Conservation (phyloP, 2,329 filamentous ascomycete genomes). For the Clonostachys solani region DNA sequence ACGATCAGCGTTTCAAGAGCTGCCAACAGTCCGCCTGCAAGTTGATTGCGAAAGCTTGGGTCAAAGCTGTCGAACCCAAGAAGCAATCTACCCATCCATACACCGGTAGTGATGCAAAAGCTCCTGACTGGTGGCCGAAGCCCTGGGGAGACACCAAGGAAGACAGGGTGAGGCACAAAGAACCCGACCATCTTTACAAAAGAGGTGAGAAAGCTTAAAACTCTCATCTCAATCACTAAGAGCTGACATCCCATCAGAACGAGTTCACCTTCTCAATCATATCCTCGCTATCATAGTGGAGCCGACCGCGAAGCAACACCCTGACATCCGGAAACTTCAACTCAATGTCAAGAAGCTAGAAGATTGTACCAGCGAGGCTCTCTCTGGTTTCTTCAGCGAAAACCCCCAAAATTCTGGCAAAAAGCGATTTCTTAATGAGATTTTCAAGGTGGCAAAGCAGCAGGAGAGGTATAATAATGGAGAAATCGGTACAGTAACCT, state of each 20-base stretch:
- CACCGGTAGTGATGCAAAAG: conserved; percentile 57
- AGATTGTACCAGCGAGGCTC: conserved; percentile 51
- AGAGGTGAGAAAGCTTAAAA: conserved; percentile 42
- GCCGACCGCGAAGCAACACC: conserved; percentile 43
- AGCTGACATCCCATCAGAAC: conserved; percentile 35
- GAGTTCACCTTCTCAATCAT: conserved; percentile 53
- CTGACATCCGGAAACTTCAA: conserved; percentile 45
- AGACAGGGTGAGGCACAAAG: conserved; percentile 60
- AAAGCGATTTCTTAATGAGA: conserved; percentile 50
- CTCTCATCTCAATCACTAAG: neutral
- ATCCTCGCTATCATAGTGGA: conserved; percentile 55
- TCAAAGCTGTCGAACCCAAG: conserved; percentile 71
- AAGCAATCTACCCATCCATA: conserved; percentile 75
- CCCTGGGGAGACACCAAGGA: conserved; percentile 44
- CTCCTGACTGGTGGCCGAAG: conserved; percentile 65
- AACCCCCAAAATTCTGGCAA: conserved; percentile 52
- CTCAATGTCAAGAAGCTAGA: conserved; percentile 53
- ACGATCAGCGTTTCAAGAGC: conserved; percentile 56
- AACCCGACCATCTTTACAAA: conserved; percentile 70
- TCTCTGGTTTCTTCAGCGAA: conserved; percentile 55
- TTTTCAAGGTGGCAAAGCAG: conserved; percentile 55
- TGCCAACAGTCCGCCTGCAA: conserved; percentile 71
- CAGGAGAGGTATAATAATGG: conserved; percentile 53
- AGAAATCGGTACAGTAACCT: conserved; percentile 46
- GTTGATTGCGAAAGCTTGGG: conserved; percentile 69